Evolutionary conservation across 345 rosid species (phyloP), one percentile per base, ranked within the genome.

Genomic region (Hibiscus trionum): DNA sequence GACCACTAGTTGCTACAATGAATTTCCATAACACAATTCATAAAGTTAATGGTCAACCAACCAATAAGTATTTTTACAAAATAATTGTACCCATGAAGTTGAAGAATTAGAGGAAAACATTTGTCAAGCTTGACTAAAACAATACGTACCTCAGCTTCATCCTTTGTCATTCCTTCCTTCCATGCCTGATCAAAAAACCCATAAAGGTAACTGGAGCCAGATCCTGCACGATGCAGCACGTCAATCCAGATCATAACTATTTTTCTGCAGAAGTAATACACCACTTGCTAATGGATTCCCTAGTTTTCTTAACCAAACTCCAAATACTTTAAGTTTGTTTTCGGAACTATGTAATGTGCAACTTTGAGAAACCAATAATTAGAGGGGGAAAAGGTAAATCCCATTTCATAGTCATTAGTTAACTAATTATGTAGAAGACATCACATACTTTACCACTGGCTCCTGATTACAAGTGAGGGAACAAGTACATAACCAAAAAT

Each of bases 161-260:
- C 98, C 82, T 87, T 83, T 71, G 93, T 91, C 98, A 96, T 91
- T 73, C 91, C 88, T 62, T 93, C 99, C 75, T 81, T 96, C 99
- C 99, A 96, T 14, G 81, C 97, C 76, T 93, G 98, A 80, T 96
- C 99, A 61, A 93, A 96, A 81, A 96, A 96, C 14, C 99, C 98
- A 65, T 96, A 96, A 31, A 93, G 82, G 75, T 96, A 96, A 73
- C 93, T 87, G 24, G 99, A 96, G 21, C 99, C 98, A 82, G 98
- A 91, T 50, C 98, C 99, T 96, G 83, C 27, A 49, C 78, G 66
- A 53, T 47, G 26, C 60, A 59, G 31, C 26, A 31, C 7, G 37
- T 59, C 19, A 39, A 31, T 35, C 71, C 69, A 72, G 7, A 73
- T 17, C 12, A 15, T 63, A 77, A 42, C 6, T 27, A 44, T 44